Percentiles rank a stretch among this genome's conserved stretches.
These are phyloP conservation scores for Beauveria pseudobassiana DNA, from an alignment of 2,329 filamentous ascomycete genomes.

Conservation along the genomic window DNA sequence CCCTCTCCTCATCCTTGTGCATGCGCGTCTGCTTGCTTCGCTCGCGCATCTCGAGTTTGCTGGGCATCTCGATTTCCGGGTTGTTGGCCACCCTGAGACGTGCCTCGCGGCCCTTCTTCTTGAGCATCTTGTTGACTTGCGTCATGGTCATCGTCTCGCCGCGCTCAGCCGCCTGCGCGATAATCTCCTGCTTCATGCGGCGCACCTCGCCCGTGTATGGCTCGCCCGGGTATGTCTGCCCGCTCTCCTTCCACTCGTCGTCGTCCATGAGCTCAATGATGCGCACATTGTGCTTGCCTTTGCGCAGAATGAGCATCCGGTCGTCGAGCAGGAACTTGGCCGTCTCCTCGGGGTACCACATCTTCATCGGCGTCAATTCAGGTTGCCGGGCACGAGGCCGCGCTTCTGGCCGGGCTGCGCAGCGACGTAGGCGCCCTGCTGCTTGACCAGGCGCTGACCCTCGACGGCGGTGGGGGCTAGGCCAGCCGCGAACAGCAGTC, in stretches of 20 bases:
- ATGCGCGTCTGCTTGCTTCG: conserved; percentile 11
- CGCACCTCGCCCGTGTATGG: conserved; percentile 41
- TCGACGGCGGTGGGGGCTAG: conserved; percentile 49
- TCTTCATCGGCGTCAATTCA: conserved; percentile 57
- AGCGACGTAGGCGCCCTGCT: conserved; percentile 54
- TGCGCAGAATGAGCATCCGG: conserved; percentile 51
- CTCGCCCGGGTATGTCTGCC: conserved; percentile 46
- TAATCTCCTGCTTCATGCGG: conserved; percentile 31
- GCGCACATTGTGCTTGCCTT: conserved; percentile 56
- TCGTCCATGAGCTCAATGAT: conserved; percentile 53
- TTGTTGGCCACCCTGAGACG: conserved; percentile 31
- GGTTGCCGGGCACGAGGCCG: conserved; percentile 39
- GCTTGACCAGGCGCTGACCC: conserved; percentile 48
- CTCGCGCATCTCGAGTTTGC: conserved; percentile 25
- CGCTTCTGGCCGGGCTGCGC: conserved; percentile 37
- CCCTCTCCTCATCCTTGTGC: neutral
- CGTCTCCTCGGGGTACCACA: conserved; percentile 50
- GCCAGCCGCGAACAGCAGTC: conserved; percentile 52
- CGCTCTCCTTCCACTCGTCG: conserved; percentile 42
- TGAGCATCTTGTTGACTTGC: conserved; percentile 23
- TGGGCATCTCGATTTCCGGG: conserved; percentile 33
- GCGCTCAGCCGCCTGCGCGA: conserved; percentile 26
- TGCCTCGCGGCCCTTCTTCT: conserved; percentile 17
- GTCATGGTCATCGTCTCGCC: conserved; percentile 20
- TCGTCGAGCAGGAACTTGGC: conserved; percentile 53